Base-by-base conservation (phyloP, 176 grass and related monocot genomes). In the Zoysia japonica region DNA sequence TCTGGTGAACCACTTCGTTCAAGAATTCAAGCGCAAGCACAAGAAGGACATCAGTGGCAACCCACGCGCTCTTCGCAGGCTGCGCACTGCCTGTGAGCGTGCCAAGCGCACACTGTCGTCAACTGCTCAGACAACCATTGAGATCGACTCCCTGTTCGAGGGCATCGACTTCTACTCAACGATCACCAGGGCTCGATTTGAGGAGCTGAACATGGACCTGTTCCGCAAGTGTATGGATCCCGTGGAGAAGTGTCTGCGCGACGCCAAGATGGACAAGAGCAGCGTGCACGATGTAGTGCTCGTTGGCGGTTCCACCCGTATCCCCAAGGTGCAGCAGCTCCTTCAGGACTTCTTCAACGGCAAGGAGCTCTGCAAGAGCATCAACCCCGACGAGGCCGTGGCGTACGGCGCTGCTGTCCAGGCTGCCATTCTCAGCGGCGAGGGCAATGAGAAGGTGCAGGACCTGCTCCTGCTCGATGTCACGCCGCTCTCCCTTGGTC, bases 351-450 rank as follows among this genome's bases (percentile, higher is more conserved):
- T 99, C 86, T 96, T 95, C 88, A 99, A 99, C 61, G 96, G 92
- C 40, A 99, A 99, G 88, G 96, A 99, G 88, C 86, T 99, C 14
- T 99, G 96, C 92, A 99, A 99, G 96, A 99, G 87, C 84, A 99
- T 99, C 82, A 99, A 99, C 88, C 96, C 96, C 2, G 96, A 99
- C 50, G 96, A 99, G 88, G 96, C 96, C 16, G 96, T 99, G 70
- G 94, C 94, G 9, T 94, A 97, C 15, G 94, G 94, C 20, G 94
- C 91, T 1, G 87, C 94, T 0, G 91, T 97, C 11, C 94, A 94
- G 84, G 94, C 94, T 19, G 94, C 94, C n/a, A 97, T 97, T 78
- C 82, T 97, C 3, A 94, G 91, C 72, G 94, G 91, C 38, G 94
- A 94, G 87, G 94, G 94, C 73, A 94, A 97, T 46, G 87, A 97